These are phyloP conservation scores for Capsella rubella DNA, from an alignment of 441 rosid genomes.

Conservation along the genomic window DNA sequence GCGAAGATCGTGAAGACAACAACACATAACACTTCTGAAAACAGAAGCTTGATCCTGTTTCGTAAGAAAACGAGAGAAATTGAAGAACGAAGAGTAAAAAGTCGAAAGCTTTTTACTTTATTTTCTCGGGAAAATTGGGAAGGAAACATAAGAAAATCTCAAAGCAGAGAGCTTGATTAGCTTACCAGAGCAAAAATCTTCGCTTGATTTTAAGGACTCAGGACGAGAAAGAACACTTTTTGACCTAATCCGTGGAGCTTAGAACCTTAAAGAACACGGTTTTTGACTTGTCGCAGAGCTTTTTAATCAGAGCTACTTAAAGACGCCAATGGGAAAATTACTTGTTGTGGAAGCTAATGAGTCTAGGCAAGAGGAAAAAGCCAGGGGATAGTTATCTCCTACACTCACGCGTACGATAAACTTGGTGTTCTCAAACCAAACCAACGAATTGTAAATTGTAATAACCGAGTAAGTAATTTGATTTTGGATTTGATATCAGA, in stretches of 20 bases:
- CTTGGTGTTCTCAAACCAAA: conserved; percentile 5
- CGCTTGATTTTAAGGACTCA: background rate
- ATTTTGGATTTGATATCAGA: background rate
- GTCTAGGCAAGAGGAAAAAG: background rate
- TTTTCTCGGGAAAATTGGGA: conserved; percentile 17
- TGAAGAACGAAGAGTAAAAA: background rate
- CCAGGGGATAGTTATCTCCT: conserved; percentile 20
- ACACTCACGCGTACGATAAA: conserved; percentile 28
- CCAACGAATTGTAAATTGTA: background rate
- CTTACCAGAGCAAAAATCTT: conserved; percentile 33
- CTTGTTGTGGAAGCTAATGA: conserved; percentile 38
- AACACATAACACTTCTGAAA: background rate
- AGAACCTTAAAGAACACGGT: background rate
- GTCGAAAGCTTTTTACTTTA: background rate
- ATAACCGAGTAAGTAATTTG: background rate
- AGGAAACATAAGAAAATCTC: background rate
- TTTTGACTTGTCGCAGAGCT: conserved; percentile 7
- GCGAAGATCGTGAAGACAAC: background rate
- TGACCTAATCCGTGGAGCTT: background rate
- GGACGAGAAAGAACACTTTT: background rate
- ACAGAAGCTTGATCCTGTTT: background rate
- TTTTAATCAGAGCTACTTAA: background rate
- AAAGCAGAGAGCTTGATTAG: conserved; percentile 24
- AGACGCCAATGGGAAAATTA: background rate
- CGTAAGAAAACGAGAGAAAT: background rate